Evolutionary conservation across 2,329 filamentous ascomycete species (phyloP), one percentile per base, ranked within the genome.

Genomic region (Pleurostoma richardsiae): DNA sequence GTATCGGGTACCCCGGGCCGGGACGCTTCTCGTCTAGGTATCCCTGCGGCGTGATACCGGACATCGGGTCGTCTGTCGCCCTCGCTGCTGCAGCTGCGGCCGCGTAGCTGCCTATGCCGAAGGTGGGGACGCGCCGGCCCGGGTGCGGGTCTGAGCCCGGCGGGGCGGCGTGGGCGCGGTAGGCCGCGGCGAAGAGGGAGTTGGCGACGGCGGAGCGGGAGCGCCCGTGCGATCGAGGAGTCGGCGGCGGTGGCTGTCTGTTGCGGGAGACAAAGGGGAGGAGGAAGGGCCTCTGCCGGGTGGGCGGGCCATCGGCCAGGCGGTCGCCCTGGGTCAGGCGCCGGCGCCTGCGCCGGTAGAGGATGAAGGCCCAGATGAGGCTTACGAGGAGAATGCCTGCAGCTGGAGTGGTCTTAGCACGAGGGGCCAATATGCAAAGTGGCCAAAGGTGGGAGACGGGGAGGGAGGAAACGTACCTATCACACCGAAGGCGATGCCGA

Each of bases 1-100:
- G 39, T 5, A 46, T 26, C 3, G 47, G 39, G 11, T 44, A 33
- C 27, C 40, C 7, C 5, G 46, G 44, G 11, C 49, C 49, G 1
- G 41, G 44, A 28, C 42, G 39, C 38, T 51, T 51, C 47, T 51
- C 49, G 26, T 43, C 44, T 3, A 44, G 28, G 39, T 41, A 51
- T n/a, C 47, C 49, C 4, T 43, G 41, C 27, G 47, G 44, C 4
- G 42, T 36, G 8, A 8, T 36, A 8, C 8, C 8, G 33, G 8
- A 8, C 8, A 2, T 8, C n/a, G 33, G 33, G 19, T 19, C 19
- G 19, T 19, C 19, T 8, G 33, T 36, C n/a, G 33, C 33, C 8
- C 8, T 8, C 8, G n/a, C 8, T 36, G 8, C 33, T 8, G 33
- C 33, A n/a, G n/a, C n/a, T 8, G 33, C 33, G 19, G 19, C 19